Evolutionary conservation across 2,329 filamentous ascomycete species (phyloP), one percentile per base, ranked within the genome.

Genomic region (Colletotrichum sidae): DNA sequence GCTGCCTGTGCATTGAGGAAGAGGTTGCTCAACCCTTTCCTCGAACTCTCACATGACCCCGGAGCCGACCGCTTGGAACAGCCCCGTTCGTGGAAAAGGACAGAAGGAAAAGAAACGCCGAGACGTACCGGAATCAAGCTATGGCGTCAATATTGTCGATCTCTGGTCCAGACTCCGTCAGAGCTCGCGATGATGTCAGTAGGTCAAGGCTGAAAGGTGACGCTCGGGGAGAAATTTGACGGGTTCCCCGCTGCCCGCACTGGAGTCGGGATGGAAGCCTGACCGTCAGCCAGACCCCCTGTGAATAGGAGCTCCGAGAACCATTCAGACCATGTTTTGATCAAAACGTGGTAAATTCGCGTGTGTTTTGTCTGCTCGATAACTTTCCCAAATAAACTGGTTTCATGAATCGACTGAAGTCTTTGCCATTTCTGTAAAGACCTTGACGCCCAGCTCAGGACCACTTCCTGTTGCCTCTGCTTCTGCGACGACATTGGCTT

Each of bases 121-220:
- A 62, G 46, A 53, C 58, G 15, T 65, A 62, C 62, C 45, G 6
- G 38, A 52, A 38, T 56, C 33, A 39, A 52, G 41, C 52, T 53
- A 65, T 65, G 46, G 58, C 62, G 62, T 65, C 62, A 65, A 49
- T 53, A 25, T 51, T 53, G 58, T 61, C 62, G 58, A 62, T 65
- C 62, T 65, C 34, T 62, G 10, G 58, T 13, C 58, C 49, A 37
- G 58, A 42, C 37, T 65, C 56, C 58, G 62, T 65, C 62, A 65
- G 52, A 56, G 57, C 46, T 65, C 41, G 39, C 46, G 47, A 65
- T 65, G 62, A 65, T 65, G 62, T 65, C 62, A 65, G 62, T 57
- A 52, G 42, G 58, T 62, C 46, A 55, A 52, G 58, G 58, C 58
- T 62, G 62, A 62, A 60, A 17, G 61, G 25, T 38, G 46, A 45